Evolutionary conservation across 139 green algal genomes (phyloP).

Genomic region (Deuterostichococcus epilithicus): DNA sequence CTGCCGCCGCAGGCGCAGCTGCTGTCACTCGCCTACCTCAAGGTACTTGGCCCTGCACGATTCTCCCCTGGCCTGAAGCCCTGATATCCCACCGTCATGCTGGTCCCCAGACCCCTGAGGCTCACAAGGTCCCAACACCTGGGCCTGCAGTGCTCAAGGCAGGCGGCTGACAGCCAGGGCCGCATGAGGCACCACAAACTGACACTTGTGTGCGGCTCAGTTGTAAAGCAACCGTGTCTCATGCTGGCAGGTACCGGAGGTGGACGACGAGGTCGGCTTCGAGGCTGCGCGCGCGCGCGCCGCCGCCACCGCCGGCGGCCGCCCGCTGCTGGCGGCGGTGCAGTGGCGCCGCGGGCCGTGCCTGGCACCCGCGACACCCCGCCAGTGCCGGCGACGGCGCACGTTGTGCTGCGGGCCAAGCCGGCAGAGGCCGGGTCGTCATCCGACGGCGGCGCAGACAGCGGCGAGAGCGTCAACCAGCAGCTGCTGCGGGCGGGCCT

Average conservation of each 20-base stretch:
- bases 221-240: no score
- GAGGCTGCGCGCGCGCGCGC: constrained; percentile 46
- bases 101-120: neutral
- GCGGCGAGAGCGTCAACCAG: constrained; percentile 16
- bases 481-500: constrained; percentile 48
- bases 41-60: constrained; percentile 9
- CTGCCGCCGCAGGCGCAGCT: constrained; percentile 63
- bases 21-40: constrained; percentile 53
- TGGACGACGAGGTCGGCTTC: constrained; percentile 58
- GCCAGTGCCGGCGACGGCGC: constrained; percentile 23
- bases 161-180: neutral
- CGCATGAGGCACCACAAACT: neutral
- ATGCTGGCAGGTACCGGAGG: constrained; percentile 32
- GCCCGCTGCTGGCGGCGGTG: constrained; percentile 26
- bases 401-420: constrained; percentile 6
- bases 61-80: neutral
- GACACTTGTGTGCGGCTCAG: no score
- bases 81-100: no score
- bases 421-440: no score
- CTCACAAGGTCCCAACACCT: constrained; percentile 1
- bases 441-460: constrained; percentile 1
- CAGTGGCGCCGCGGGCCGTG: constrained; percentile 36
- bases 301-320: constrained; percentile 27
- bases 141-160: neutral
- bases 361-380: constrained; percentile 28